Percentiles rank a stretch among this genome's conserved stretches.
These are phyloP conservation scores for Mortierella sp. DNA, from an alignment of 371 early-diverging fungal genomes.

Conservation along the genomic window DNA sequence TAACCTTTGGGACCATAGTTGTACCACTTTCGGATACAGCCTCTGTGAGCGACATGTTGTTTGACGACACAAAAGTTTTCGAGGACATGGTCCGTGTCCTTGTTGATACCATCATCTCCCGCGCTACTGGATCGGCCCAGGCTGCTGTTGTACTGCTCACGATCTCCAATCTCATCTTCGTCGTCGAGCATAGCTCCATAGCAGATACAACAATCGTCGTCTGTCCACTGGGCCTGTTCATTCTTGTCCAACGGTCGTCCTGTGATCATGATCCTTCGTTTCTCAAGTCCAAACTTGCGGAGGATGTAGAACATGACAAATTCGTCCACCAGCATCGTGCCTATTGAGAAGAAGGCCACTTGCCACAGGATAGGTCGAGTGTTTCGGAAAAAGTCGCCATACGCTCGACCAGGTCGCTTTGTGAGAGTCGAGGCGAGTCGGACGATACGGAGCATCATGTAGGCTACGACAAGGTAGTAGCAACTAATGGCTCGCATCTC, in stretches of 20 bases:
- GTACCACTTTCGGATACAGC: constrained; percentile 53
- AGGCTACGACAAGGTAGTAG: constrained; percentile 52
- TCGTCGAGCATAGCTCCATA: constrained; percentile 54
- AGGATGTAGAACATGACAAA: constrained; percentile 54
- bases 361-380: constrained; percentile 43
- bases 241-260: constrained; percentile 48
- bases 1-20: constrained; percentile 53
- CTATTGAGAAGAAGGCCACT: constrained; percentile 37
- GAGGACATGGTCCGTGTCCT: constrained; percentile 49
- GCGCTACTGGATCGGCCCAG: constrained; percentile 2
- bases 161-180: constrained; percentile 37
- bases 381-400: constrained; percentile 52
- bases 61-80: constrained; percentile 53
- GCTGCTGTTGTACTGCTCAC: constrained; percentile 12
- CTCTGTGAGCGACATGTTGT: constrained; percentile 49
- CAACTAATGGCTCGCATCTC: constrained; percentile 55
- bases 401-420: constrained; percentile 49
- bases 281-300: constrained; percentile 55
- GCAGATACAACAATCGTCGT: constrained; percentile 54
- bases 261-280: constrained; percentile 43
- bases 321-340: constrained; percentile 47
- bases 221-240: constrained; percentile 8
- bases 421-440: constrained; percentile 43
- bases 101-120: constrained; percentile 10
- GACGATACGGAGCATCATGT: constrained; percentile 51